Percentiles rank a stretch among this genome's conserved stretches.
phyloP scores from a whole-genome alignment of 2,329 filamentous ascomycete genomes.

The Apiospora saccharicola region DNA sequence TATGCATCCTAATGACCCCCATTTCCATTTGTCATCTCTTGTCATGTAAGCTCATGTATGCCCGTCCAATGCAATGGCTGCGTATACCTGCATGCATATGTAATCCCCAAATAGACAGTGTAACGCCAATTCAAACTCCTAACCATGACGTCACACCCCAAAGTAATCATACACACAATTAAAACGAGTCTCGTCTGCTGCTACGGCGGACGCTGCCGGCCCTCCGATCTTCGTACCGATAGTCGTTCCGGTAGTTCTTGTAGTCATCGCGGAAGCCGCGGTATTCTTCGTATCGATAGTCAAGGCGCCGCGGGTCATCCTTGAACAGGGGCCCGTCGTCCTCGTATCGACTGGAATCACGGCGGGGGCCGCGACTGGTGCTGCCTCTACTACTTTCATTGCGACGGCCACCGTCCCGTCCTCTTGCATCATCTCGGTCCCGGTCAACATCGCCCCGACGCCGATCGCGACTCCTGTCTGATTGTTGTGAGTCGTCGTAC shows the following conservation, averaged over 20 bases:
- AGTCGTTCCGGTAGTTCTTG: conserved; percentile 28
- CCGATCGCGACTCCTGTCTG: background rate
- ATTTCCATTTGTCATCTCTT: background rate
- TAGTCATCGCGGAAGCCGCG: conserved; percentile 32
- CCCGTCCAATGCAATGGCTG: too few species aligned
- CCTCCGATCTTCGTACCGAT: conserved; percentile 30
- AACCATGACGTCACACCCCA: background rate
- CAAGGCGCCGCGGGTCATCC: conserved; percentile 20
- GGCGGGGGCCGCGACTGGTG: conserved; percentile 16
- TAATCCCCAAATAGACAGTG: too few species aligned
- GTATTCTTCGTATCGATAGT: conserved; percentile 25
- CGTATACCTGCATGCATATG: too few species aligned
- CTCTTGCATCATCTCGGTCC: background rate
- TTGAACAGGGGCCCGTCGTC: background rate
- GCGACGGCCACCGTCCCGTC: background rate
- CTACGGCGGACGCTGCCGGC: conserved; percentile 31
- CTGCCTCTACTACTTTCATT: background rate
- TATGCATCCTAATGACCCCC: background rate
- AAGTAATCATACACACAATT: background rate
- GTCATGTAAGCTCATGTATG: background rate
- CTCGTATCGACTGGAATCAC: conserved; percentile 19
- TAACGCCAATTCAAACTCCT: background rate
- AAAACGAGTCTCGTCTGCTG: conserved; percentile 39
- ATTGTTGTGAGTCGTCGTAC: background rate
- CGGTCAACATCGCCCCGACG: background rate